phyloP scores from a whole-genome alignment of 805 yeast genomes.

The Pichia phayaonensis region DNA sequence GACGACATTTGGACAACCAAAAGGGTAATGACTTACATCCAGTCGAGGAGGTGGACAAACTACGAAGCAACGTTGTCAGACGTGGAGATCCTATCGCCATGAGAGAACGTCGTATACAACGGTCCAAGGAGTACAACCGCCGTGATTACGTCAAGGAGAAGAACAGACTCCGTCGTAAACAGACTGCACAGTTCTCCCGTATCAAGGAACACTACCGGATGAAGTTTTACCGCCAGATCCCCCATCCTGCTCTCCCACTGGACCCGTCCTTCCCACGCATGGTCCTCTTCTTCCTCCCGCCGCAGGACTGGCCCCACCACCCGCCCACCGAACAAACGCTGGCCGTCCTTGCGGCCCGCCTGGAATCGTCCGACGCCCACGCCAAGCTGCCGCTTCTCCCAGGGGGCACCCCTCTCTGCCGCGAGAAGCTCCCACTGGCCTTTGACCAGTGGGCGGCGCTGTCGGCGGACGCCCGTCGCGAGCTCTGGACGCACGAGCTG shows the following conservation, averaged over 20 bases:
- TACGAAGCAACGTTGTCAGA: slow-evolving; percentile 44
- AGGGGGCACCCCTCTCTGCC: not conserved
- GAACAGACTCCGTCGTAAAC: slow-evolving; percentile 36
- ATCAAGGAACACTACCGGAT: slow-evolving; percentile 31
- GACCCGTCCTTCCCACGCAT: slow-evolving; percentile 44
- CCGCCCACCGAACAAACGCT: slow-evolving; percentile 43
- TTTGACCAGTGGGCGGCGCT: slow-evolving; percentile 38
- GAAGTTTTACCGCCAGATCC: slow-evolving; percentile 31
- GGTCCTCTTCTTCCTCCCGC: slow-evolving; percentile 39
- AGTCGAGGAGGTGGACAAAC: slow-evolving; percentile 34
- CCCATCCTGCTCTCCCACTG: slow-evolving; percentile 32
- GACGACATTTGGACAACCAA: slow-evolving; percentile 50
- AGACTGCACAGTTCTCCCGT: slow-evolving; percentile 34
- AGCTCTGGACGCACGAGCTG: slow-evolving; percentile 39
- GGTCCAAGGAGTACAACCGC: slow-evolving; percentile 39
- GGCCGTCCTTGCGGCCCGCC: not conserved
- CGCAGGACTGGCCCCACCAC: slow-evolving; percentile 44
- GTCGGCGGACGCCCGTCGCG: slow-evolving; percentile 28
- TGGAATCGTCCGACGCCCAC: not conserved
- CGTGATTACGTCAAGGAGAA: slow-evolving; percentile 41
- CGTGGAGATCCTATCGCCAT: slow-evolving; percentile 41
- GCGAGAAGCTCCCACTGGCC: slow-evolving; percentile 34
- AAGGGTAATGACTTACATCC: slow-evolving; percentile 50
- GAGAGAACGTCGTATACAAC: slow-evolving; percentile 31
- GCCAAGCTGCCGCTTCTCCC: not conserved